Base-by-base conservation (phyloP, 78 protist species). In the Cavenderia fasciculata region DNA sequence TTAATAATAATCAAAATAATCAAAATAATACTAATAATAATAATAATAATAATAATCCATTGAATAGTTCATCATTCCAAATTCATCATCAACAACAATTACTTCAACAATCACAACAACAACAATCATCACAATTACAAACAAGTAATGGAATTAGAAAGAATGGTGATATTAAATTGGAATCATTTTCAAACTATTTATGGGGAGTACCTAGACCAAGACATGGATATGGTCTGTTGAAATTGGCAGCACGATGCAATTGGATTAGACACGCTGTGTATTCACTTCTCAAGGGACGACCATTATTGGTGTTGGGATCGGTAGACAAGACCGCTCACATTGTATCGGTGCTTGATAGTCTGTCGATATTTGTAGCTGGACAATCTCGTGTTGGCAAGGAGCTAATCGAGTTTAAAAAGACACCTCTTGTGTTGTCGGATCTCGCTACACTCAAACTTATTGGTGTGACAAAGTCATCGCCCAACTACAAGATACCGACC, bases 261-360 rank as follows among this genome's bases (percentile, higher is more conserved):
- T 90, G 84, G 86, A 12, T 71, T 19, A 54, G 72, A 62, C 94
- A 90, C 61, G 77, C 59, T 1, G 68, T 85, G 33, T 92, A 72
- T 38, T 89, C 95, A 10, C 41, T 92, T 14, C 76, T 92, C 16
- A 85, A 63, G 44, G 95, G 95, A 2, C 31, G 95, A 25, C 74
- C 95, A 11, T 73, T 92, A 43, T 38, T 92, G 10, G 68, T 92
- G 46, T 25, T 74, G 10, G 95, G 85, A 23, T n/a, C 31, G 8
- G 43, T 21, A 29, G 66, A 66, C 33, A 92, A 62, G 93, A 85
- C 57, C 78, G n/a, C 38, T 40, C 27, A 19, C 21, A 76, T 77
- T 19, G 75, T 82, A 8, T 33, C 73, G 4, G 47, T 90, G 74
- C 31, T 74, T 7, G 40, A 41, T 59, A 31, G 86, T 31, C 71